phyloP scores from a whole-genome alignment of 1,139 yeast species.

The Magnusiomyces starmeri region DNA sequence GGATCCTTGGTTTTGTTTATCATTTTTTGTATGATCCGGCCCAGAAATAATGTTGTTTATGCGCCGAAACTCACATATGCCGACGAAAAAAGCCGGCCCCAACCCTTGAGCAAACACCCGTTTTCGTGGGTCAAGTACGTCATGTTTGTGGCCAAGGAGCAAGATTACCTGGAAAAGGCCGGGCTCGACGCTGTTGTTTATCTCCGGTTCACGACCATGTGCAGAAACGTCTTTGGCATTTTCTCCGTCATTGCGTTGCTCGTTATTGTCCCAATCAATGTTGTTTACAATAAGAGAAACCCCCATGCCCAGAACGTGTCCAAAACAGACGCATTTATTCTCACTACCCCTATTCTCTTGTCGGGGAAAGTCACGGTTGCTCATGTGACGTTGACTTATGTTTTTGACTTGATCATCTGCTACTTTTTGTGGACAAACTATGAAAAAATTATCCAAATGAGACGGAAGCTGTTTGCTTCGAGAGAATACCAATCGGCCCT shows the following conservation, averaged over 20 bases:
- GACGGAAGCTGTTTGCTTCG: constrained; percentile 26
- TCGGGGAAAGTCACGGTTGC: constrained; percentile 31
- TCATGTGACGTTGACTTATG: constrained; percentile 35
- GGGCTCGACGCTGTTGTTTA: constrained; percentile 37
- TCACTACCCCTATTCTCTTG: constrained; percentile 35
- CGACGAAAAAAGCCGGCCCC: constrained; percentile 21
- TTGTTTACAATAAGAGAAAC: constrained; percentile 29
- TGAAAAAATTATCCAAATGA: constrained; percentile 26
- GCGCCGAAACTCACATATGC: constrained; percentile 30
- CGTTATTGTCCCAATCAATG: constrained; percentile 36
- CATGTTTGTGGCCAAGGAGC: constrained; percentile 23
- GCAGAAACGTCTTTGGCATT: constrained; percentile 30
- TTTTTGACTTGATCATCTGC: constrained; percentile 26
- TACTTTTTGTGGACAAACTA: constrained; percentile 30
- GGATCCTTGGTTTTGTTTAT: constrained; percentile 29
- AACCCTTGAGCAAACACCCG: constrained; percentile 23
- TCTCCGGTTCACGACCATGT: constrained; percentile 32
- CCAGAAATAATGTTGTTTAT: constrained; percentile 32
- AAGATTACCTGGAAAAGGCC: constrained; percentile 26
- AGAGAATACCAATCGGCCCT: constrained; percentile 28
- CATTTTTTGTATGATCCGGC: constrained; percentile 32
- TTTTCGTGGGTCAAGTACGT: constrained; percentile 30
- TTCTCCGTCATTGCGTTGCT: constrained; percentile 32
- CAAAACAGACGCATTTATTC: constrained; percentile 31
- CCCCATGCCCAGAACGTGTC: constrained; percentile 22